A percentile compares a stretch with the other conserved stretches of the same genome.
Conservation (phyloP, 169 alveolate genomes). For the Plasmodium yoelii region DNA sequence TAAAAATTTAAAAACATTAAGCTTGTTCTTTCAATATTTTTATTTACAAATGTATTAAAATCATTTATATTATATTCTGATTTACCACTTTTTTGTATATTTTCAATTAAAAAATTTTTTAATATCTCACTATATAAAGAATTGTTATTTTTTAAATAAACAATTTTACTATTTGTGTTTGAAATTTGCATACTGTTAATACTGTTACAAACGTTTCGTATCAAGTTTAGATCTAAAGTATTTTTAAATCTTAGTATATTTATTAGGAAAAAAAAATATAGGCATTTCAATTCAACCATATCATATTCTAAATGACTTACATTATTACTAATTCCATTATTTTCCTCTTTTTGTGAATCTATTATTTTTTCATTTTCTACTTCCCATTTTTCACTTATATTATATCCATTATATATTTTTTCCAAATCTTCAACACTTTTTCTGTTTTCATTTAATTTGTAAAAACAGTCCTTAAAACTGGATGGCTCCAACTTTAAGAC, state of each 20-base stretch:
- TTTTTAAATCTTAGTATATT: conserved; percentile 70
- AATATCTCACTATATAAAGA: conserved; percentile 23
- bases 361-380: neutral
- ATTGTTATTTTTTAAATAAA: neutral
- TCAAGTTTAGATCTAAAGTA: conserved; percentile 35
- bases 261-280: conserved; percentile 68
- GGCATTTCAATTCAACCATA: conserved; percentile 42
- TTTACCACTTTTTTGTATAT: conserved; percentile 54
- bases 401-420: neutral
- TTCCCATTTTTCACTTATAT: neutral
- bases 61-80: conserved; percentile 54
- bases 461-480: conserved; percentile 50
- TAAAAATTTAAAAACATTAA: conserved; percentile 39
- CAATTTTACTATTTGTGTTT: neutral
- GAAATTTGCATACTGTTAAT: conserved; percentile 24
- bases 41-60: conserved; percentile 24
- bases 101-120: conserved; percentile 33
- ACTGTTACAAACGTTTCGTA: conserved; percentile 32
- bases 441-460: conserved; percentile 51
- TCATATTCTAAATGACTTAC: neutral
- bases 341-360: conserved; percentile 13
- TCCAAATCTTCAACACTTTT: conserved; percentile 23
- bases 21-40: conserved; percentile 46
- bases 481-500: conserved; percentile 34
- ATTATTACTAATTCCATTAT: neutral